Evolutionary conservation across 176 grass and related monocot genomes (phyloP), one percentile per base, ranked within the genome.

Genomic region (Triticum urartu): DNA sequence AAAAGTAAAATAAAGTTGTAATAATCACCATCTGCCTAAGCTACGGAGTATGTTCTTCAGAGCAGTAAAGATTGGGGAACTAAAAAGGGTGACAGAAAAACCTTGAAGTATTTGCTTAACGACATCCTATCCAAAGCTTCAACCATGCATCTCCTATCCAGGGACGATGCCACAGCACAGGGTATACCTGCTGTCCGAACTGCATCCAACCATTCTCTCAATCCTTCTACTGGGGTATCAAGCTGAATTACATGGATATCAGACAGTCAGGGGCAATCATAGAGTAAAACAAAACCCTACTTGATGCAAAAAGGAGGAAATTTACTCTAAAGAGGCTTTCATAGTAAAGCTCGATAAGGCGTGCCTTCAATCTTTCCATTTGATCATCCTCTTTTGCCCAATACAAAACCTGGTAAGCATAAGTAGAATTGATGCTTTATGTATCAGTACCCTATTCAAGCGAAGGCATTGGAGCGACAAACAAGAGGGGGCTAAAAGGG

Each of bases 151-250:
- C 86, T 96, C 82, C 92, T 90, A 76, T 99, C 97, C 63, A 94
- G 87, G 20, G 87, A 92, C 5, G 97, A 99, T 60, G 93, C 90
- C 1, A 99, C 90, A 58, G 97, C 97, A 83, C 94, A 96, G 71
- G 94, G 94, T 67, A 95, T 95, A 68, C 97, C 92, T 70, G 94
- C 94, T 75, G 97, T 94, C 64, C 89, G 81, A 63, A 99, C 79
- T 26, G 94, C 92, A 91, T 99, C 97, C 64, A 99, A 85, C 92
- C 92, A 99, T 83, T 96, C 97, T 88, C 87, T 92, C 85, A 99
- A 86, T 85, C 97, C 97, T 75, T 89, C 56, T 73, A 99, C 72
- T 24, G 97, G 94, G 22, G 85, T 79, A 68, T 99, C 94, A 56
- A 96, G 86, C 97, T 99, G 87, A 66, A 90, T 73, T 50, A 81